phyloP scores from a whole-genome alignment of 306 rosid genomes.

The Aeschynomene evenia region DNA sequence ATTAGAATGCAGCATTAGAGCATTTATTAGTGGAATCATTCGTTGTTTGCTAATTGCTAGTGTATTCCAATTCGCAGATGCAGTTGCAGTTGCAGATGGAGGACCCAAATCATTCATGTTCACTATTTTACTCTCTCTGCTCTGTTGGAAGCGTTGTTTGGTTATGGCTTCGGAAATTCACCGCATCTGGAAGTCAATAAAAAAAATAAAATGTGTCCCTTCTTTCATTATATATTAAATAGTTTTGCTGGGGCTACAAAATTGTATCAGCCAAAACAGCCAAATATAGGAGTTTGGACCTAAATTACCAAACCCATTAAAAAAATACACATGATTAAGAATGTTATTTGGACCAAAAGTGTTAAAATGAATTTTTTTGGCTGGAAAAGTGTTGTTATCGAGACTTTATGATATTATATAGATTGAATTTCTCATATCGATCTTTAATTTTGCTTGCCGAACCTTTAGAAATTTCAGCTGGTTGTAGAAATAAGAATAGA shows the following conservation, averaged over 20 bases:
- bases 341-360: too few species aligned
- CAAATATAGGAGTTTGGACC: too few species aligned
- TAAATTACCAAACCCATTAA: too few species aligned
- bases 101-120: constrained; percentile 5
- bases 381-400: too few species aligned
- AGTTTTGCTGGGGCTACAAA: too few species aligned
- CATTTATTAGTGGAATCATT: not conserved
- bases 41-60: not conserved
- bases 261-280: too few species aligned
- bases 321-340: too few species aligned
- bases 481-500: not conserved
- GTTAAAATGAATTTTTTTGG: too few species aligned
- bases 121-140: not conserved
- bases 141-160: constrained; percentile 1
- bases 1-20: too few species aligned
- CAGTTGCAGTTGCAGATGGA: not conserved
- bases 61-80: not conserved
- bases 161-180: constrained; percentile 1
- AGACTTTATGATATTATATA: too few species aligned
- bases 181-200: not conserved
- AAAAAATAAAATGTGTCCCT: not conserved
- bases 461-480: not conserved
- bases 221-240: too few species aligned
- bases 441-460: not conserved
- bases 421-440: not conserved